Base-by-base conservation (phyloP, 2,329 filamentous ascomycete genomes). In the Penicillium sp. region DNA sequence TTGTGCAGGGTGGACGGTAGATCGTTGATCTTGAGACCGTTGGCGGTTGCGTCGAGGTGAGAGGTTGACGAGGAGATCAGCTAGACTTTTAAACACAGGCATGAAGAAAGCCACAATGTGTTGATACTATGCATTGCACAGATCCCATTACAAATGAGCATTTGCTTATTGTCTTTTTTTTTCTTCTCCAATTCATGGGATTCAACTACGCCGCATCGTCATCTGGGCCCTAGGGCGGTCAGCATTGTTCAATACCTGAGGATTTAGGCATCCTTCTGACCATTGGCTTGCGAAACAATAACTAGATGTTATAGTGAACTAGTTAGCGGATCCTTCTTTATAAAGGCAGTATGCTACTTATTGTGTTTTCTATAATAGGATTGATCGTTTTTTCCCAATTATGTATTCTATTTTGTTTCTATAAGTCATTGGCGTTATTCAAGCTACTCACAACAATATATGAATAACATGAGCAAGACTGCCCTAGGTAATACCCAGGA, bases 21-120 rank as follows among this genome's bases (percentile, higher is more conserved):
- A 50, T 59, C 50, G 62, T 48, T 38, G 57, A 56, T 58, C 50
- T 47, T 61, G 48, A 34, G 51, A 41, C 49, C 44, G 57, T 18
- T 48, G 46, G 53, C 49, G 59, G 26, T 38, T 42, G 60, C 55
- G 58, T 58, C 53, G 58, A 38, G 60, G 62, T 23, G 61, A 63
- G n/a, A 61, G 45, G n/a, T 39, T 56, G 44, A 55, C 45, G 38
- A 62, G 47, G 39, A 61, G 42, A 5, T 60, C 56, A 30, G 55
- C 54, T 16, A 59, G 26, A 34, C 43, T 62, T 26, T 48, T 51
- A 34, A 62, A 61, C 40, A 64, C 47, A 50, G 56, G 42, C 57
- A 61, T 63, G 41, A 54, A 43, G 48, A 39, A 13, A 29, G 43
- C 49, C 56, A 52, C 47, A 52, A 19, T 10, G 32, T 42, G 50